phyloP scores from a whole-genome alignment of 164 flowering plant species.

The Magnolia officinalis region DNA sequence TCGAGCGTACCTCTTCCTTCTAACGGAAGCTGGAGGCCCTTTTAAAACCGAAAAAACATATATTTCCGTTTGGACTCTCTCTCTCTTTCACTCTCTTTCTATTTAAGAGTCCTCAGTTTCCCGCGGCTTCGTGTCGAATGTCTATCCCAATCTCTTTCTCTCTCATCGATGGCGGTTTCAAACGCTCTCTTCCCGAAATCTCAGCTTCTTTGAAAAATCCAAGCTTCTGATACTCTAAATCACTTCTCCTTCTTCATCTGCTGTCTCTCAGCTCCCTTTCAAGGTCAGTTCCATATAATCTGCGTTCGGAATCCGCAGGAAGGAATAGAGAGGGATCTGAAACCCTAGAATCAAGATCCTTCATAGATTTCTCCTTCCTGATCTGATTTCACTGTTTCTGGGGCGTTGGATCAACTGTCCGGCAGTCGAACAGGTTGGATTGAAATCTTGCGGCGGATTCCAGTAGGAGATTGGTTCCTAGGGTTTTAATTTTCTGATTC shows the following conservation, averaged over 20 bases:
- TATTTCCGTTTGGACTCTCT: background rate
- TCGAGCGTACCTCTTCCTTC: background rate
- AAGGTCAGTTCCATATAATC: too few relatives aligned
- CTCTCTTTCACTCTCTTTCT: background rate
- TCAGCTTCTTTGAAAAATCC: background rate
- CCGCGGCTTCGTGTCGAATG: background rate
- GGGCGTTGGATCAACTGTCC: background rate
- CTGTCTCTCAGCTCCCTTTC: background rate
- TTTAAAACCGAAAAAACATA: background rate
- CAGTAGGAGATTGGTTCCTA: background rate
- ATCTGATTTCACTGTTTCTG: background rate
- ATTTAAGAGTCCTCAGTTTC: background rate
- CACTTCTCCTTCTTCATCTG: background rate
- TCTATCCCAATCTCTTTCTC: background rate
- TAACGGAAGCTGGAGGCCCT: background rate
- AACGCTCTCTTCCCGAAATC: background rate
- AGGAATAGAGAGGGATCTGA: background rate
- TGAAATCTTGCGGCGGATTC: background rate
- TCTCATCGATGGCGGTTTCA: background rate
- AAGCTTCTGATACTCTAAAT: background rate
- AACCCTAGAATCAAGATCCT: background rate
- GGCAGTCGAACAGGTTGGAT: background rate
- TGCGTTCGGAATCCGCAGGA: too few relatives aligned
- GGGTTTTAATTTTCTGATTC: too few relatives aligned
- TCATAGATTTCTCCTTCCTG: background rate